Evolutionary conservation across 345 rosid species (phyloP), one percentile per base, ranked within the genome.

Genomic region (Acer yangbiense): DNA sequence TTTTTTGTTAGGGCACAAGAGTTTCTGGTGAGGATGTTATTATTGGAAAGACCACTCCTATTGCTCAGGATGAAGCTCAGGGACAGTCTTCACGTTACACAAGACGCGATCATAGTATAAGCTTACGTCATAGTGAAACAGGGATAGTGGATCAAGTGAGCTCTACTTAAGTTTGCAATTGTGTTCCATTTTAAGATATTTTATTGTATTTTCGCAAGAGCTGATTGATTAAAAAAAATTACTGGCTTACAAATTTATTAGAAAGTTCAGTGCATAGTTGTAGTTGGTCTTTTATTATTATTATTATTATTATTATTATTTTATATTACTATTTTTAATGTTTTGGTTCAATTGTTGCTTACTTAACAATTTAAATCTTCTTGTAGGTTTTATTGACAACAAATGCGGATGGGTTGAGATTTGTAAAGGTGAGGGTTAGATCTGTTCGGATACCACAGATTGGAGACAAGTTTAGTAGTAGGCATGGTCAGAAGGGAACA

Each of bases 401-500:
- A 68, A 96, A 96, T 87, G 98, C 99, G 6, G 99, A 94, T 84
- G 99, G 98, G 73, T 85, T 96, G 90, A 90, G 97, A 82, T 96
- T 94, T 84, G 99, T 96, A 73, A 96, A 96, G 89, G 99, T 96
- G 61, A 89, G 99, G 84, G 97, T 94, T 66, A 91, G 98, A 80
- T 96, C 99, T 2, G 97, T 96, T 68, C 88, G 99, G 58, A 94
- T 90, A 75, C 99, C 99, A 76, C 99, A 96, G 79, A 96, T 96
- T 27, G 98, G 99, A 43, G 99, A 96, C 87, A 96, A 96, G 72
- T 95, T 95, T 68, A 95, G 99, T 74, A 95, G 99, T 89, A 87
- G 99, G 81, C 99, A 95, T 23, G 99, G 98, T 74, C 99, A 96
- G 89, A 96, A 96, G 90, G 99, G 99, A 84, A 96, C 99, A 6